phyloP scores from a whole-genome alignment of 495 filamentous ascomycete genomes.

The Aspergillus conjunctus region DNA sequence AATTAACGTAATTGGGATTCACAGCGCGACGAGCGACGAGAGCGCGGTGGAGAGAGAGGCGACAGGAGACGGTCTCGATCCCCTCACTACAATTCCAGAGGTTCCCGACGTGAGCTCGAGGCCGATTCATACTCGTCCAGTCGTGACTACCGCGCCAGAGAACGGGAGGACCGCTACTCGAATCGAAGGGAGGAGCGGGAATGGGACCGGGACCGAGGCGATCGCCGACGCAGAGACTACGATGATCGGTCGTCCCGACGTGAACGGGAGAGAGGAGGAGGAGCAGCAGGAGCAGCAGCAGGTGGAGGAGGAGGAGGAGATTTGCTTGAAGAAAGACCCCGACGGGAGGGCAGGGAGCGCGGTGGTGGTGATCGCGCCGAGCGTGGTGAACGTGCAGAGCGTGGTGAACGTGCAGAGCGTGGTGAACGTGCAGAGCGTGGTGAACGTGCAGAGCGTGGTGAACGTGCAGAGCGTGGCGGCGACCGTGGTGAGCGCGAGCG shows the following conservation, averaged over 20 bases:
- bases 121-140: slow-evolving; percentile 88
- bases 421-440: slow-evolving; percentile 32
- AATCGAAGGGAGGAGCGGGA: slow-evolving; percentile 64
- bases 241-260: slow-evolving; percentile 61
- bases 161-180: slow-evolving; percentile 86
- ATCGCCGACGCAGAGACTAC: slow-evolving; percentile 61
- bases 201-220: slow-evolving; percentile 72
- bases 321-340: slow-evolving; percentile 64
- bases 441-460: slow-evolving; percentile 26
- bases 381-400: slow-evolving; percentile 29
- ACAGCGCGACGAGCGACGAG: slow-evolving; percentile 57
- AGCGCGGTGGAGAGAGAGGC: slow-evolving; percentile 43
- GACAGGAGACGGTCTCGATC: slow-evolving; percentile 76
- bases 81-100: slow-evolving; percentile 65
- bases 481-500: slow-evolving; percentile 31
- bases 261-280: slow-evolving; percentile 45
- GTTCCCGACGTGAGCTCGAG: slow-evolving; percentile 65
- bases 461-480: slow-evolving; percentile 28
- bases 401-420: slow-evolving; percentile 17
- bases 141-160: slow-evolving; percentile 84
- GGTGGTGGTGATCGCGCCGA: slow-evolving; percentile 36
- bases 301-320: slow-evolving; percentile 36
- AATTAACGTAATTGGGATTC: slow-evolving; percentile 11
- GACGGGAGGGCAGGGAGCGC: slow-evolving; percentile 51
- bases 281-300: too few relatives aligned